Evolutionary conservation across 2,329 filamentous ascomycete species (phyloP), one percentile per base, ranked within the genome.

Genomic region (Biscogniauxia mediterranea): DNA sequence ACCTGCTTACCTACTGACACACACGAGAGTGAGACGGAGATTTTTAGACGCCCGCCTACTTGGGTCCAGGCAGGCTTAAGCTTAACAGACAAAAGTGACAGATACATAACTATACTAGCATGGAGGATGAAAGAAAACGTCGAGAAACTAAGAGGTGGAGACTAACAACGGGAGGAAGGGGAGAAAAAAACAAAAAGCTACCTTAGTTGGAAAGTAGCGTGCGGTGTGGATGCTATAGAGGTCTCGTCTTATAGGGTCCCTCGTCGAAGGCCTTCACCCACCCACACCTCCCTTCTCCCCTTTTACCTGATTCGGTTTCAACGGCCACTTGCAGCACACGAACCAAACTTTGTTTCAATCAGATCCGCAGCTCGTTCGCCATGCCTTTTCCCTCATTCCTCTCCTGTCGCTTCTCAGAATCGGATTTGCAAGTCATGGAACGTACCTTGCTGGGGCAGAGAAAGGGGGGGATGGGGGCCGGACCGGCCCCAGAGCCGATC

Each of bases 291-390:
- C 28, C 28, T 32, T 32, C 28, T 32, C 28, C 15, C 38, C 38
- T 7, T 46, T 46, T 46, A 46, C 61, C 46, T 53, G 52, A 56
- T 63, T 70, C 64, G 69, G 69, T 66, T 69, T 64, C 64, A 56
- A 65, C 70, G 70, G 69, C 66, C 66, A 64, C 64, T 61, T 72
- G 70, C 69, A 72, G 69, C 65, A 66, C 64, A 69, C 65, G 66
- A 70, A 64, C 69, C 69, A 70, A 66, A 64, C 66, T 69, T 64
- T 68, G 68, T 65, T 61, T 71, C 64, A 62, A 66, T 61, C 61
- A 65, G 68, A 60, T 66, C 66, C 64, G 67, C 60, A 20, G 63
- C 38, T 11, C 2, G 11, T 32, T 9, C 23, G 23, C 23, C 11
- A 32, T 32, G 11, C 28, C 7, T 5, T 17, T 17, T 46, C 11